phyloP scores from a whole-genome alignment of 1,284 basidiomycete genomes.

The Malassezia psittaci region DNA sequence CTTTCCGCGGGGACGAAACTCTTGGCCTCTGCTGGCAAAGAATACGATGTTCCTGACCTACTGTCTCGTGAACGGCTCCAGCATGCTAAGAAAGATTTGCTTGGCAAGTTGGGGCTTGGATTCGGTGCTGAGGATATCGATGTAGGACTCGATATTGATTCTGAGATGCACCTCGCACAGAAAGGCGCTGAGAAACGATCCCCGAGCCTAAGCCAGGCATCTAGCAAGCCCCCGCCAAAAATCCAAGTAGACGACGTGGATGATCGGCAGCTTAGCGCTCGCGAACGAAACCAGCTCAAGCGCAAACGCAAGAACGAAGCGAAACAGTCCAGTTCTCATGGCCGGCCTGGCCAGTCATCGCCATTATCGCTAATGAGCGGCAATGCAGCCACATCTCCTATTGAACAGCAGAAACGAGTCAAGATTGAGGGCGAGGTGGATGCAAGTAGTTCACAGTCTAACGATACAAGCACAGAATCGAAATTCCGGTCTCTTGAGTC shows the following conservation, averaged over 20 bases:
- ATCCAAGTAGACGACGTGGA: slow-evolving; percentile 13
- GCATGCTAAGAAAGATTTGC: slow-evolving; percentile 64
- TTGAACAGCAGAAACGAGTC: slow-evolving; percentile 33
- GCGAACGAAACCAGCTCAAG: slow-evolving; percentile 80
- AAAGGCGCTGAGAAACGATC: slow-evolving; percentile 8
- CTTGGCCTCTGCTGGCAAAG: slow-evolving; percentile 74
- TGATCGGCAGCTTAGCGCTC: slow-evolving; percentile 52
- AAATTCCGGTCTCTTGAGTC: slow-evolving; percentile 25
- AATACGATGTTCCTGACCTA: slow-evolving; percentile 54
- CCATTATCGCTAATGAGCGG: neutral
- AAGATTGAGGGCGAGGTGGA: slow-evolving; percentile 9
- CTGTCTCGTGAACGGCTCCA: slow-evolving; percentile 58
- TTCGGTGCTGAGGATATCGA: slow-evolving; percentile 64
- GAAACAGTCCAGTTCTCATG: slow-evolving; percentile 22
- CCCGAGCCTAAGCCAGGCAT: too few species aligned
- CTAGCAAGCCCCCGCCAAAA: slow-evolving; percentile 6
- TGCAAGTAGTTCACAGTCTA: neutral
- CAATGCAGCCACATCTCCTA: slow-evolving; percentile 48
- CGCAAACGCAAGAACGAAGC: slow-evolving; percentile 81
- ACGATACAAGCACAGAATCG: neutral
- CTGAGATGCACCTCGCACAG: slow-evolving; percentile 31
- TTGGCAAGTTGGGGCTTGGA: slow-evolving; percentile 55
- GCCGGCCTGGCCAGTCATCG: neutral
- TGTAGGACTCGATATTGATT: slow-evolving; percentile 50
- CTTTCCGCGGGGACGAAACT: slow-evolving; percentile 65